A percentile compares a stretch with the other conserved stretches of the same genome.
These are phyloP conservation scores for Cryphonectria naterciae DNA, from an alignment of 2,329 filamentous ascomycete genomes.

Conservation along the genomic window DNA sequence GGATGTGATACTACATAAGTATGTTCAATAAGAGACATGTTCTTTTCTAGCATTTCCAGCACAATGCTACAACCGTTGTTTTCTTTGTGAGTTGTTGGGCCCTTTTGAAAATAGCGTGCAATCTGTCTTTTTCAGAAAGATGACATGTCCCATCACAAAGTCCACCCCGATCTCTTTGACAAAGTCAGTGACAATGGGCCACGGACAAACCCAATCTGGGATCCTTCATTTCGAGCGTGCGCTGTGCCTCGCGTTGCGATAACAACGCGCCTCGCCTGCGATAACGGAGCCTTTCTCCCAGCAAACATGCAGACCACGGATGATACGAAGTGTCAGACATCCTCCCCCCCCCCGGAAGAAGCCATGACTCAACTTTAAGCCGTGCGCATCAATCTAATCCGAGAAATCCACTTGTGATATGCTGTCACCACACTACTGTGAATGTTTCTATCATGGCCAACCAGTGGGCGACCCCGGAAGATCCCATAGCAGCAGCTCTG, in stretches of 20 bases:
- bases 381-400: conserved; percentile 7
- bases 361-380: background rate
- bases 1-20: too few relatives aligned
- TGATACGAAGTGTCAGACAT: background rate
- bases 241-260: background rate
- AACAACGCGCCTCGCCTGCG: conserved; percentile 10
- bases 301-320: background rate
- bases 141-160: background rate
- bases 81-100: background rate
- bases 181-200: background rate
- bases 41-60: background rate
- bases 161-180: background rate
- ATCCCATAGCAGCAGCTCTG: conserved; percentile 10
- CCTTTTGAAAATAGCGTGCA: background rate
- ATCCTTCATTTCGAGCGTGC: background rate
- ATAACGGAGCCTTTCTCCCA: conserved; percentile 22
- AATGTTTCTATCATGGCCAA: background rate
- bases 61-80: background rate
- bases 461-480: background rate
- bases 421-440: background rate
- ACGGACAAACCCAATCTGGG: background rate
- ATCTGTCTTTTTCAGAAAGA: background rate
- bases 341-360: background rate
- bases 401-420: background rate
- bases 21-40: too few relatives aligned